Conservation (phyloP, 768 basidiomycete genomes). For the Phlegmacium glaucopus region DNA sequence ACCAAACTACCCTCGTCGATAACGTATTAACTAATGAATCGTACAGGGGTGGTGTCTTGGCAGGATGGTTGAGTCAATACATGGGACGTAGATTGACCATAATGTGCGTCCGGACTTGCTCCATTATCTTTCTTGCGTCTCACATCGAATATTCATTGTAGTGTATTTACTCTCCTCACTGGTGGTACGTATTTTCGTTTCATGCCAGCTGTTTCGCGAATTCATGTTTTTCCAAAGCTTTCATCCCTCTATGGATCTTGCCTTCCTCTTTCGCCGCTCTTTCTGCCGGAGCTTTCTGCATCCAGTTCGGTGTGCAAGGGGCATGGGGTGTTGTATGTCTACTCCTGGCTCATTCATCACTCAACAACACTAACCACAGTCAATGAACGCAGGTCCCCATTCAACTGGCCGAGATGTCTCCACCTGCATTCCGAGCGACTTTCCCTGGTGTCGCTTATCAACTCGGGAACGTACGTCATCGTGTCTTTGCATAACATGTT, state of each 20-base stretch:
- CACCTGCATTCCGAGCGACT: constrained; percentile 84
- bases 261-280: constrained; percentile 67
- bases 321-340: constrained; percentile 83
- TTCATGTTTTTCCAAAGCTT: constrained; percentile 22
- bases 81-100: constrained; percentile 84
- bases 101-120: constrained; percentile 35
- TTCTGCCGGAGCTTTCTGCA: constrained; percentile 80
- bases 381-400: constrained; percentile 52
- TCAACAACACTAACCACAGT: constrained; percentile 39
- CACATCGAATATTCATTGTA: constrained; percentile 15
- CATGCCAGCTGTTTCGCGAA: too few relatives aligned
- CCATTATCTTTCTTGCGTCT: background rate
- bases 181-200: constrained; percentile 33
- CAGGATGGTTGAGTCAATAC: constrained; percentile 74
- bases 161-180: constrained; percentile 52
- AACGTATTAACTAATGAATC: background rate
- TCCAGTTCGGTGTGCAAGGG: constrained; percentile 87
- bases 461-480: constrained; percentile 58
- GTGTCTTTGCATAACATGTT: background rate
- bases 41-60: constrained; percentile 62
- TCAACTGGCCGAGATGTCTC: constrained; percentile 79
- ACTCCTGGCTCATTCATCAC: constrained; percentile 32
- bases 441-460: constrained; percentile 88
- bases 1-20: background rate
- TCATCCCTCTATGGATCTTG: constrained; percentile 83